Percentiles rank a stretch among this genome's conserved stretches.
Evolutionary conservation across 108 stramenopile species (phyloP).

Genomic region (Cylindrotheca fusiformis): DNA sequence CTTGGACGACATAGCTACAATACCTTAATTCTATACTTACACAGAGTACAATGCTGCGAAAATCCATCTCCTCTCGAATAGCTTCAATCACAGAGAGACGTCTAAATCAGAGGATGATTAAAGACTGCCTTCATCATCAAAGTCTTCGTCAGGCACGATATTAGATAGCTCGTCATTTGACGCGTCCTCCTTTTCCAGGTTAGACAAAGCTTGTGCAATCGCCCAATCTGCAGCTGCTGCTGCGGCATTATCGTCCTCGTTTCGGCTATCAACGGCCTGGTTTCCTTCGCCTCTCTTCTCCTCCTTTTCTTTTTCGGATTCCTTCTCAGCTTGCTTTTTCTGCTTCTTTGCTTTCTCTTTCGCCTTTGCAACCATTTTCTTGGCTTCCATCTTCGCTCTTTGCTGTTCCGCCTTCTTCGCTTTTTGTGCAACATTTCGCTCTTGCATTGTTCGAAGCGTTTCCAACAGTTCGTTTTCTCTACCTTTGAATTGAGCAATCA

Average conservation of each 20-base stretch:
- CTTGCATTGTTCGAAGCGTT: conserved; percentile 66
- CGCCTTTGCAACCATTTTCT: conserved; percentile 1
- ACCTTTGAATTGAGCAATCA: conserved; percentile 67
- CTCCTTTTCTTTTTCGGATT: background rate
- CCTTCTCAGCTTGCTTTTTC: background rate
- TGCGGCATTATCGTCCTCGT: conserved; percentile 8
- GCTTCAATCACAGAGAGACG: no score
- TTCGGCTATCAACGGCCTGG: background rate
- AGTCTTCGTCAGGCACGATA: background rate
- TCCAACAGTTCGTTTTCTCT: conserved; percentile 59
- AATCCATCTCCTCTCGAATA: no score
- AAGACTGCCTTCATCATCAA: background rate
- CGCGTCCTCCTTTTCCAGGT: conserved; percentile 18
- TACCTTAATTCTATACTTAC: no score
- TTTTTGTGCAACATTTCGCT: conserved; percentile 51
- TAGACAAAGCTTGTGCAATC: conserved; percentile 55
- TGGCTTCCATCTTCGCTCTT: conserved; percentile 27
- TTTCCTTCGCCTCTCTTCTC: background rate
- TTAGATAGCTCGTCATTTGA: background rate
- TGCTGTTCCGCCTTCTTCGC: conserved; percentile 49
- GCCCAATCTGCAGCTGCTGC: conserved; percentile 77
- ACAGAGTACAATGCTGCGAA: no score
- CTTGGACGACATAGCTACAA: no score
- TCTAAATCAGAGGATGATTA: no score
- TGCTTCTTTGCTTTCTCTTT: background rate